Evolutionary conservation across 257 asterid species (phyloP), one percentile per base, ranked within the genome.

Genomic region (Solanum chmielewskii): DNA sequence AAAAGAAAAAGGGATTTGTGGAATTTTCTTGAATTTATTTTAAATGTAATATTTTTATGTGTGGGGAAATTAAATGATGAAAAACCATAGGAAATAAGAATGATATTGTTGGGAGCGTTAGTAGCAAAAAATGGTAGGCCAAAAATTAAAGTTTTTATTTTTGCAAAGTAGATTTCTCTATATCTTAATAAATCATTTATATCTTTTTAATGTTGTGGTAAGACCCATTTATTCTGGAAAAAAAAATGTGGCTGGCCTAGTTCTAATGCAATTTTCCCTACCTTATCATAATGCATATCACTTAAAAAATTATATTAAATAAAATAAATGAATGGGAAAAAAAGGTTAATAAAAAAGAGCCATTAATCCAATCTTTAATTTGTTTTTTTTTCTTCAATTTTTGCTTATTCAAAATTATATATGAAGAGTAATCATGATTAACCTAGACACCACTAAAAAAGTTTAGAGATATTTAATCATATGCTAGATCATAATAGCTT

Each of bases 31-130:
- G 64, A 16, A 29, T 49, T 3, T 16, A 27, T 80, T 49, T 29
- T 11, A 80, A 47, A 37, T 73, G 81, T 80, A 27, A 78, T 78
- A 44, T 44, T 44, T 44, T 47, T 0, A 31, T 14, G 8, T 27
- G 68, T 10, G 69, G 20, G 45, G 31, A 20, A 62, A 68, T 68
- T 68, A 68, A 18, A 87, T 75, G 73, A 39, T 71, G 70, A 33
- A 64, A 86, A 90, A 87, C 89, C 74, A 89, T 88, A 85, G 86
- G 91, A 92, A 91, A 89, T 88, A 85, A 85, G 91, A 91, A 91
- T 93, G 89, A 90, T 90, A 87, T 78, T 86, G 85, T 88, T 90
- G 98, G 98, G 85, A 94, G 96, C 98, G 93, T 92, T 89, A 90
- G 70, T 35, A 83, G 85, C 90, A 87, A 56, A 88, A 39, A 92